Conservation (phyloP, 2,329 filamentous ascomycete species). For the Stachybotrys elegans region DNA sequence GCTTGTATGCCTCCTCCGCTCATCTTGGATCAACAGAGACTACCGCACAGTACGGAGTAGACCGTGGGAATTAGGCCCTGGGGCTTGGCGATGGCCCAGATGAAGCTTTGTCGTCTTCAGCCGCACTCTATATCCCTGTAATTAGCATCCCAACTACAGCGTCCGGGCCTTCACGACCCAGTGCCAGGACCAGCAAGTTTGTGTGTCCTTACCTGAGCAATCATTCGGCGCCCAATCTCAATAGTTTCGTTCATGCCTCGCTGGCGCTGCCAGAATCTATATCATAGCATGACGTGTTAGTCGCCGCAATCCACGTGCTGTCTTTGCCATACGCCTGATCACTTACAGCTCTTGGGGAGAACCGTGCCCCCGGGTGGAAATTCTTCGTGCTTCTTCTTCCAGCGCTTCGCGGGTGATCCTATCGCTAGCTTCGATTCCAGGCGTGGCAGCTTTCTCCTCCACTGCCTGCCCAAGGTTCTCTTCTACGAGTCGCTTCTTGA, state of each 20-base stretch:
- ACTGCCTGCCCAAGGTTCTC: constrained; percentile 60
- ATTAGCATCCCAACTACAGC: too few species aligned
- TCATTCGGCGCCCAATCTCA: constrained; percentile 48
- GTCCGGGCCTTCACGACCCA: too few species aligned
- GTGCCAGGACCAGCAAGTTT: too few species aligned
- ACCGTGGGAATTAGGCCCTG: too few species aligned
- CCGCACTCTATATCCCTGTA: background rate
- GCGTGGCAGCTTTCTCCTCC: constrained; percentile 40
- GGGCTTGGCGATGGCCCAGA: background rate
- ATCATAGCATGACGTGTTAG: constrained; percentile 16
- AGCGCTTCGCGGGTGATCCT: constrained; percentile 61
- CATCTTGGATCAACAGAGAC: too few species aligned
- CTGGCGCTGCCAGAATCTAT: constrained; percentile 59
- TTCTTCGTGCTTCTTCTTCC: constrained; percentile 56
- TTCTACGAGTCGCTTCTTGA: constrained; percentile 74
- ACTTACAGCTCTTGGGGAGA: constrained; percentile 47
- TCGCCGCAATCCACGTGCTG: too few species aligned
- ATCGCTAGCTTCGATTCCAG: constrained; percentile 46
- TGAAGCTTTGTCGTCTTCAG: background rate
- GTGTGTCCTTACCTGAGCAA: constrained; percentile 32
- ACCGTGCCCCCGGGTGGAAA: constrained; percentile 44
- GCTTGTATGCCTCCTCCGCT: too few species aligned
- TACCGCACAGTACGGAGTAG: too few species aligned
- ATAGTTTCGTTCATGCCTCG: constrained; percentile 53
- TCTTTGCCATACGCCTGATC: background rate